Base-by-base conservation (phyloP, 2,329 filamentous ascomycete species). In the Plectosphaerella sp. region DNA sequence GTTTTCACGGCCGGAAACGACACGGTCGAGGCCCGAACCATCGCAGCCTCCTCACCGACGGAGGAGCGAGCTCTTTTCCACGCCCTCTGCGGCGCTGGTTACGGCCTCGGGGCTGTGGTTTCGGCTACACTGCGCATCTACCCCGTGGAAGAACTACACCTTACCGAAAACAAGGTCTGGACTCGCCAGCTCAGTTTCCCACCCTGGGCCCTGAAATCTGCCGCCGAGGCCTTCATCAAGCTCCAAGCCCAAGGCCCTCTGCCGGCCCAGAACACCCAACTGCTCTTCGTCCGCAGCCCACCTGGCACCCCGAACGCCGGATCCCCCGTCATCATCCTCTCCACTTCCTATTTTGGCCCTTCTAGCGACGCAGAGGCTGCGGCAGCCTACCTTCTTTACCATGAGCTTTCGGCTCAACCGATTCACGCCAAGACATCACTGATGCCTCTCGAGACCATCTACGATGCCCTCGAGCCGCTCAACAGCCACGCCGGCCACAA, bases 31-130 rank as follows among this genome's bases (percentile, higher is more conserved):
- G 3, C 55, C 0, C 4, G 62, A 0, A 55, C 62, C 1, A 49
- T 65, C 0, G 54, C 49, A 15, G 20, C 52, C 2, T 52, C 58
- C 1, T 64, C 61, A 0, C 53, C 50, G 0, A 59, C 54, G 1
- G 61, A 62, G 2, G 64, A 68, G 2, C 56, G 57, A 8, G 51
- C 52, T 1, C 54, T 72, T 0, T 71, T 67, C 55, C 54, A 65
- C 10, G 58, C 58, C 2, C 55, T 72, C 1, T 58, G 67, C 15
- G 69, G 69, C 3, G 67, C 62, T 6, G 69, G 69, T 1, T 65
- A 66, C 20, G 69, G 69, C 0, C 49, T 72, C 0, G 62, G 66
- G 2, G 59, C 69, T 5, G 58, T 72, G 10, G 64, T 62, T 0
- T 56, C 62, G n/a, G 33, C 65, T 0, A 68, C 58, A 1, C 56